Evolutionary conservation across 768 basidiomycete genomes (phyloP).

Genomic region (Tylopilus vinaceipallidus): DNA sequence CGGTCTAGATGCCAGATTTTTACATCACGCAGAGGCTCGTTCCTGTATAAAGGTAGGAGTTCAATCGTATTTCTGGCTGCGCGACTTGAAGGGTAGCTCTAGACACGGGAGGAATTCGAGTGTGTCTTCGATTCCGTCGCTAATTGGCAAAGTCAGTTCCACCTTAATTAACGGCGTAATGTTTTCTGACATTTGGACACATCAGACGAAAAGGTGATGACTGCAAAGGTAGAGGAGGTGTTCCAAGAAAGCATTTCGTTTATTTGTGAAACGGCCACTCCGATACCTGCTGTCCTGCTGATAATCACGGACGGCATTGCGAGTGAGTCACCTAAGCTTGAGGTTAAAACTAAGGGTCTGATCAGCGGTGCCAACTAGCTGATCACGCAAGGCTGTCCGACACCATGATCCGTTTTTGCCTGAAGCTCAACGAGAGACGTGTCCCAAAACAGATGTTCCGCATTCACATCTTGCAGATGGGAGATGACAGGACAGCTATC

Average conservation of each 20-base stretch:
- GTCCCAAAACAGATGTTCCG: conserved; percentile 21
- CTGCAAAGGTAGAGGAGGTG: conserved; percentile 17
- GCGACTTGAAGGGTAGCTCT: not conserved
- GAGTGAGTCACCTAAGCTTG: conserved; percentile 4
- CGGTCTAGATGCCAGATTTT: conserved; percentile 18
- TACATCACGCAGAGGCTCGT: conserved; percentile 8
- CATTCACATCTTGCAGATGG: conserved; percentile 25
- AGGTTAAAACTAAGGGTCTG: not conserved
- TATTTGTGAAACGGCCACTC: not conserved
- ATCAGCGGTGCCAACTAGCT: conserved; percentile 1
- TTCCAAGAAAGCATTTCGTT: conserved; percentile 16
- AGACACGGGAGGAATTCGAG: conserved; percentile 21
- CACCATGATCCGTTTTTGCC: conserved; percentile 7
- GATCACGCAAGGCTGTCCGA: conserved; percentile 14
- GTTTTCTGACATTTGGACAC: not conserved
- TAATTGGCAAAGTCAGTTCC: conserved; percentile 17
- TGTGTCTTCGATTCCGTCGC: conserved; percentile 18
- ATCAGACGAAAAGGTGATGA: conserved; percentile 17
- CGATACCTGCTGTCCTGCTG: conserved; percentile 12
- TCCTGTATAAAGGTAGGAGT: conserved; percentile 10
- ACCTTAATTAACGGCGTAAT: not conserved
- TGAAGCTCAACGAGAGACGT: conserved; percentile 5
- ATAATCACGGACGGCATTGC: conserved; percentile 23
- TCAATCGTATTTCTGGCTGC: not conserved
- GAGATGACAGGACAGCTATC: conserved; percentile 21